Conservation (phyloP, 345 rosid genomes). For the Eucalyptus virginea region DNA sequence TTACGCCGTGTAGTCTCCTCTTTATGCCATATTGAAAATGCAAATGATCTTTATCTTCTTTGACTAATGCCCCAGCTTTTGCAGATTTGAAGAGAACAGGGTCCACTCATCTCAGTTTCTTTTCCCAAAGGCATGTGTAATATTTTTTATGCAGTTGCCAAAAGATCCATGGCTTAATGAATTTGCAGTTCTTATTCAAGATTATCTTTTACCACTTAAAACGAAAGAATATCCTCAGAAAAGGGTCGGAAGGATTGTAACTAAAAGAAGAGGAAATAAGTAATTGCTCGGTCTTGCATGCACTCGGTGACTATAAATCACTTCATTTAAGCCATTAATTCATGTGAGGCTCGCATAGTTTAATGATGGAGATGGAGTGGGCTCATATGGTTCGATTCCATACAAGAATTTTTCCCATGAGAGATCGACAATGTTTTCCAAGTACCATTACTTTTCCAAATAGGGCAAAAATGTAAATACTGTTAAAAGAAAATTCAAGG, state of each 20-base stretch:
- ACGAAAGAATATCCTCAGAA: neutral
- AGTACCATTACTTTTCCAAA: neutral
- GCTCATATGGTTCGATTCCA: neutral
- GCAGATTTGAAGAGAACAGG: neutral
- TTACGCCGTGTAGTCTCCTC: neutral
- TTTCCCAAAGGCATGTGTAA: neutral
- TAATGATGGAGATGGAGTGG: neutral
- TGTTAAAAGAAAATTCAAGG: neutral
- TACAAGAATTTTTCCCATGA: neutral
- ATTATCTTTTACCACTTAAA: conserved; percentile 14
- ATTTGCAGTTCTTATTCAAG: neutral
- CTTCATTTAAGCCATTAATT: neutral
- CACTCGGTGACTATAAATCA: neutral
- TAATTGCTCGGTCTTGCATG: neutral
- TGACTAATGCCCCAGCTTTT: neutral
- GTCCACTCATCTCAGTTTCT: neutral
- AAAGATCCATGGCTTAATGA: neutral
- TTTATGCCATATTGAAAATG: neutral
- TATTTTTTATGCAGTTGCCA: neutral
- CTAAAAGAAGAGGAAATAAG: neutral
- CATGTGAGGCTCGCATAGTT: neutral
- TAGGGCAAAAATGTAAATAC: neutral
- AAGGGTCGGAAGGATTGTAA: neutral
- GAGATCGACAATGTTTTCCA: neutral
- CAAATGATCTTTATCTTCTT: neutral